A percentile compares a stretch with the other conserved stretches of the same genome.
Conservation (phyloP, 2,329 filamentous ascomycete genomes). For the Aureobasidium melanogenum region DNA sequence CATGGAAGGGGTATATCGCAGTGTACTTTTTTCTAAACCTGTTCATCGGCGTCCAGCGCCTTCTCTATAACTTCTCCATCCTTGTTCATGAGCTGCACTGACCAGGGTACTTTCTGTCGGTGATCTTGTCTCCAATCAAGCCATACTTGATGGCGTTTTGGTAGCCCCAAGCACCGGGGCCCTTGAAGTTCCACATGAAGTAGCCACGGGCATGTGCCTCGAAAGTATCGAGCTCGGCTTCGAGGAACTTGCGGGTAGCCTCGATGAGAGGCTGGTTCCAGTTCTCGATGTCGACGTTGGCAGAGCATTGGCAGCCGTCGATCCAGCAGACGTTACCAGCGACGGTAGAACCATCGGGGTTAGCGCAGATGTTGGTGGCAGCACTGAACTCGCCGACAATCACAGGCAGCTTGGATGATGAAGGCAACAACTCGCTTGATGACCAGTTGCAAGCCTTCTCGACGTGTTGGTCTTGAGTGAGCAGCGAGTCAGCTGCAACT, state of each 20-base stretch:
- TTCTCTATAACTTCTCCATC: background rate
- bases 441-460: constrained; percentile 31
- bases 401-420: constrained; percentile 28
- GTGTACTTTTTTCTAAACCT: background rate
- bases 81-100: constrained; percentile 16
- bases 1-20: constrained; percentile 10
- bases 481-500: constrained; percentile 26
- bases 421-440: constrained; percentile 24
- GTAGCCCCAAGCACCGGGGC: constrained; percentile 35
- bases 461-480: constrained; percentile 33
- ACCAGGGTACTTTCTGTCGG: constrained; percentile 20
- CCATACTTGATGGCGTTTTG: constrained; percentile 31
- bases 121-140: constrained; percentile 31
- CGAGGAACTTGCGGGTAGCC: constrained; percentile 32
- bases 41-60: constrained; percentile 9
- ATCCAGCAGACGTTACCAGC: constrained; percentile 25
- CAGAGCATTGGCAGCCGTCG: constrained; percentile 31
- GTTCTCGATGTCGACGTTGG: constrained; percentile 26
- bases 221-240: constrained; percentile 37
- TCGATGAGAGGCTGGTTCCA: constrained; percentile 29
- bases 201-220: constrained; percentile 32
- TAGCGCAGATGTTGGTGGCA: constrained; percentile 36
- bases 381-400: constrained; percentile 38
- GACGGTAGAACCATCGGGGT: constrained; percentile 31
- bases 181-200: constrained; percentile 38